Evolutionary conservation across 345 rosid species (phyloP).

Genomic region (Arabidopsis arenosa): DNA sequence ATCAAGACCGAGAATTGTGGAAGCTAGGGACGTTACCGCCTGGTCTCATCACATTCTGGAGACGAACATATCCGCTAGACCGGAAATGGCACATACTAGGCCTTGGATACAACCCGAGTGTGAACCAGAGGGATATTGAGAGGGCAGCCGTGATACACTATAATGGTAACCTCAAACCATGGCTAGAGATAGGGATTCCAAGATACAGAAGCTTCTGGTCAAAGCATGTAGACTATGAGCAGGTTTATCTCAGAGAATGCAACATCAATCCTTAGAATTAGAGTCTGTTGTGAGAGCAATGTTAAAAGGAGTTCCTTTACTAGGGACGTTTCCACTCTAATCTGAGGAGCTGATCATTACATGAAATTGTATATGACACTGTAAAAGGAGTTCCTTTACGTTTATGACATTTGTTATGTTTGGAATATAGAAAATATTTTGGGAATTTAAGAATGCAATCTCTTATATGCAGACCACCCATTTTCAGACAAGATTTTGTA

Average conservation of each 20-base stretch:
- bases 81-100: constrained; percentile 81
- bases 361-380: too few relatives aligned
- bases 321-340: too few relatives aligned
- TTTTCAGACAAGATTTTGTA: background rate
- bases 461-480: background rate
- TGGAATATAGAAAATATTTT: background rate
- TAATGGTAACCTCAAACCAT: constrained; percentile 87
- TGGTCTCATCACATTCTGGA: constrained; percentile 84
- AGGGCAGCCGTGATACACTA: constrained; percentile 78
- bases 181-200: constrained; percentile 47
- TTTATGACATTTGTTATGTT: background rate
- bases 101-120: constrained; percentile 82
- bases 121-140: constrained; percentile 73
- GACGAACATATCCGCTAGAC: constrained; percentile 58
- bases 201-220: too few relatives aligned
- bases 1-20: constrained; percentile 75
- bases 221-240: too few relatives aligned
- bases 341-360: too few relatives aligned
- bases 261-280: too few relatives aligned
- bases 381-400: background rate
- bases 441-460: constrained; percentile 19
- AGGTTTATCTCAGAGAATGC: too few relatives aligned
- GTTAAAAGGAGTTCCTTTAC: too few relatives aligned
- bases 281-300: too few relatives aligned
- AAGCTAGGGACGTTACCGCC: constrained; percentile 88